Base-by-base conservation (phyloP, 129 eudicot species). In the Helianthus annuus region DNA sequence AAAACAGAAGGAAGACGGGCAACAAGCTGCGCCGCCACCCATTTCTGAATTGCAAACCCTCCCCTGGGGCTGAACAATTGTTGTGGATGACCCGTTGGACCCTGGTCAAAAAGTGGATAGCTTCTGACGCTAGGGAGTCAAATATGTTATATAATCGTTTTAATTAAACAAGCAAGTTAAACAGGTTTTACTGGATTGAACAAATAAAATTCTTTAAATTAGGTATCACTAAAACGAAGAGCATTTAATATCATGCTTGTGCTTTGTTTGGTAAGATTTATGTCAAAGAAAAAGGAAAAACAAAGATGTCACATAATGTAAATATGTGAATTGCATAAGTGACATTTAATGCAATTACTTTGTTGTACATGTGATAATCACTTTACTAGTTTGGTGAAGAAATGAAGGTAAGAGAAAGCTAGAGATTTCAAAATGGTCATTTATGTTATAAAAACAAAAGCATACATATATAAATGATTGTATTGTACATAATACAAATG, bases 331-430 rank as follows among this genome's bases (percentile, higher is more conserved):
- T 69, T 38, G 53, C 12, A 9, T 62, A 40, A 39, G 57, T 22
- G 49, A 52, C 39, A 51, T 56, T 29, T 52, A 7, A 40, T 14
- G 66, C 34, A 72, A 53, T 38, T 70, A 55, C 65, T 44, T 63
- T 13, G 29, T 7, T 53, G 34, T 52, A 52, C 81, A 39, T 51
- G 71, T 65, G 67, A 56, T 57, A 40, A 38, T 59, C 63, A 48
- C 69, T 68, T 39, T 17, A 52, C 55, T 46, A 51, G 39, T 66
- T 66, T 54, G 73, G 65, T 53, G 29, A 64, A n/a, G 56, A 68
- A n/a, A 69, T 29, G 27, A 32, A 69, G 49, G 42, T 52, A 52
- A 51, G 74, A 70, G 19, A 22, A 44, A 51, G 72, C 60, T 29
- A 68, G 24, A 48, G 40, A 8, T 68, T 48, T 24, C 45, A 68